These are phyloP conservation scores for Suillus subluteus DNA, from an alignment of 768 basidiomycete species.

Conservation along the genomic window DNA sequence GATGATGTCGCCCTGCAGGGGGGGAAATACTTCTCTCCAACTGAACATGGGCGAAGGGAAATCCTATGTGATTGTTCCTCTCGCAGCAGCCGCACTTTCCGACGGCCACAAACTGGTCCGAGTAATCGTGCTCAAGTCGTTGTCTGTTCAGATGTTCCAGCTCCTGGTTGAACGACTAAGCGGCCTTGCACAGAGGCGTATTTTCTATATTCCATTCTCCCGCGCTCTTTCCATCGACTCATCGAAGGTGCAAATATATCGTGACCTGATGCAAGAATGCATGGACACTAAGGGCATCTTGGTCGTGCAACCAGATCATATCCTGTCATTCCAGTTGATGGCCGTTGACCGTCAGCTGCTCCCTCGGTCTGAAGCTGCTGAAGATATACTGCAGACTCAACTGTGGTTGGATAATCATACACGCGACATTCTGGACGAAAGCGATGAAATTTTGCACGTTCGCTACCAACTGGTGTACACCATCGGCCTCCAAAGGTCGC, in stretches of 20 bases:
- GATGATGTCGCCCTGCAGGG: conserved; percentile 28
- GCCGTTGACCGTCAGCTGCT: conserved; percentile 25
- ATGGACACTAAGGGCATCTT: conserved; percentile 25
- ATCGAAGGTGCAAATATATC: conserved; percentile 27
- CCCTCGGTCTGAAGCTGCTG: conserved; percentile 10
- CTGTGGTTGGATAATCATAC: background rate
- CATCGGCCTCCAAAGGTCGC: background rate
- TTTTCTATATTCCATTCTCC: conserved; percentile 32
- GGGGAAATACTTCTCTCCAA: conserved; percentile 27
- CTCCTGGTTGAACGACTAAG: conserved; percentile 26
- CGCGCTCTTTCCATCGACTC: conserved; percentile 23
- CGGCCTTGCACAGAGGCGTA: conserved; percentile 30
- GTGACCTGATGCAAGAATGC: conserved; percentile 21
- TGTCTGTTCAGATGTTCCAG: conserved; percentile 33
- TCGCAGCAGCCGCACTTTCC: conserved; percentile 26
- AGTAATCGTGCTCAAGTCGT: conserved; percentile 31
- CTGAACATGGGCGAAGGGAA: conserved; percentile 40
- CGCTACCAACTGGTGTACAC: conserved; percentile 4
- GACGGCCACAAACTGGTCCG: conserved; percentile 30
- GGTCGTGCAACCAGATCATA: conserved; percentile 35
- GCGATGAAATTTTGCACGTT: background rate
- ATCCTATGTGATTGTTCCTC: conserved; percentile 35
- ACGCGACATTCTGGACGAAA: background rate
- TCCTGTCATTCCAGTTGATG: conserved; percentile 34
- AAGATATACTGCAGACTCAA: conserved; percentile 31